Conservation (phyloP, 148 eudicot genomes). For the Pouteria glomerata region DNA sequence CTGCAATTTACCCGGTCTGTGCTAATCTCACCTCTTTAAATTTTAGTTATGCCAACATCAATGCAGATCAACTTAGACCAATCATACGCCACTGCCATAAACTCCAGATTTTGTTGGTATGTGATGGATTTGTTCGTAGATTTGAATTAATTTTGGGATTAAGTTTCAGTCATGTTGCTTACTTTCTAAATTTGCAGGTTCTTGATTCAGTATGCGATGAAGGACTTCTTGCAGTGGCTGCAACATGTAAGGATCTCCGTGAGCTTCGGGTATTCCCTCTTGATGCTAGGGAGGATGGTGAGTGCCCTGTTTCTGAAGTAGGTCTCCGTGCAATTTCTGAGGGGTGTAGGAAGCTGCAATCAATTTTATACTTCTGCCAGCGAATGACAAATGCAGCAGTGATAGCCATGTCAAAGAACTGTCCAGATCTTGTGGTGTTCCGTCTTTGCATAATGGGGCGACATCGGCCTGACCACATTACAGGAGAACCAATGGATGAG, state of each 20-base stretch:
- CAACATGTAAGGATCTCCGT: constrained; percentile 63
- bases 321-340: constrained; percentile 75
- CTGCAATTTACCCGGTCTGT: constrained; percentile 63
- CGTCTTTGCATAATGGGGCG: constrained; percentile 86
- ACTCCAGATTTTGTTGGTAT: constrained; percentile 70
- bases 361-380: constrained; percentile 76
- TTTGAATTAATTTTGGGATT: background rate
- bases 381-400: constrained; percentile 87
- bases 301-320: constrained; percentile 71
- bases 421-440: constrained; percentile 71
- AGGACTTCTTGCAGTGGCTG: constrained; percentile 78
- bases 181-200: constrained; percentile 34
- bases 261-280: constrained; percentile 85
- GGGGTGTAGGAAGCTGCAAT: constrained; percentile 67
- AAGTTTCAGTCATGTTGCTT: background rate
- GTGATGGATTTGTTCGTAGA: constrained; percentile 10
- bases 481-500: constrained; percentile 82
- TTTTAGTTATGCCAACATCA: constrained; percentile 72
- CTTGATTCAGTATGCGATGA: constrained; percentile 77
- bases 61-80: constrained; percentile 52
- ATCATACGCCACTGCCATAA: constrained; percentile 64
- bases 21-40: constrained; percentile 73
- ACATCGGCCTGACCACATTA: constrained; percentile 57
- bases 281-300: constrained; percentile 63
- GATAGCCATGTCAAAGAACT: constrained; percentile 76